Conservation (phyloP, 140 eudicot species). For the Oenanthe javanica region DNA sequence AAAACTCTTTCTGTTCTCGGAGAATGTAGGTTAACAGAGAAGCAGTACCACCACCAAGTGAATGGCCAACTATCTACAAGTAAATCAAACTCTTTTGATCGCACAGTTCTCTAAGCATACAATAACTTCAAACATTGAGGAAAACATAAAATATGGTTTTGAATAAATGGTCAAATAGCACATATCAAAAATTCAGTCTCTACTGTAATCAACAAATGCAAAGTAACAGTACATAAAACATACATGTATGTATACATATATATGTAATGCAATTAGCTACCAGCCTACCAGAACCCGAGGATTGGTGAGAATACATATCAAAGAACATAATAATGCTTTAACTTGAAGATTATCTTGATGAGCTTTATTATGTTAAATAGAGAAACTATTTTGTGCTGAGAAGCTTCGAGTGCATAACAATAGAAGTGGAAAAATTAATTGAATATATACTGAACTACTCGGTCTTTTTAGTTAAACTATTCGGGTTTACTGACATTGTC, state of each 20-base stretch:
- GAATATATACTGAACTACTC: background rate
- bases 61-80: conserved; percentile 89
- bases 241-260: background rate
- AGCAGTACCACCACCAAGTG: conserved; percentile 99
- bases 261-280: background rate
- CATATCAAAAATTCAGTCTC: background rate
- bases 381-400: background rate
- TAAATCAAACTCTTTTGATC: conserved; percentile 10
- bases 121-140: background rate
- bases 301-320: background rate
- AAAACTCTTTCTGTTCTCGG: conserved; percentile 86
- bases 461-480: no score
- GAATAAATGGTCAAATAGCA: background rate
- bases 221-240: background rate
- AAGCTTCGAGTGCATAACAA: background rate
- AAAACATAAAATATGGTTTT: background rate
- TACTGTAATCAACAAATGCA: background rate
- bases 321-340: background rate
- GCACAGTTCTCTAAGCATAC: background rate
- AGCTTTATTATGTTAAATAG: background rate
- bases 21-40: conserved; percentile 86
- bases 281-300: background rate
- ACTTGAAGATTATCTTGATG: background rate
- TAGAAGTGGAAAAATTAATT: background rate
- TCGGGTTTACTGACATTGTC: no score